These are phyloP conservation scores for Lyophyllum semitale DNA, from an alignment of 768 basidiomycete species.

Conservation along the genomic window DNA sequence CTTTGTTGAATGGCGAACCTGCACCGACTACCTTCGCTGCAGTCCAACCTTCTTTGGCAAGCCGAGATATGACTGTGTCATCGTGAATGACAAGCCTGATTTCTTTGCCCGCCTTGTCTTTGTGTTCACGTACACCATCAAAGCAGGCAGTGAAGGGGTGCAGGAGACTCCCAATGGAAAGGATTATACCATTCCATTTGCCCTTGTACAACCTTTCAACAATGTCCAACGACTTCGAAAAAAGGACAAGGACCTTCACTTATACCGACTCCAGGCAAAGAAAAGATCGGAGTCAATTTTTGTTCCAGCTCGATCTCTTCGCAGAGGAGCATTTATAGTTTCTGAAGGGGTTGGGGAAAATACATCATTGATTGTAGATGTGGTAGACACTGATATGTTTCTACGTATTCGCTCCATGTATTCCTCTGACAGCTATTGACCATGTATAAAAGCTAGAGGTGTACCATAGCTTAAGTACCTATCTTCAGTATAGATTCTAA, in stretches of 20 bases:
- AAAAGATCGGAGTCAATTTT: no score
- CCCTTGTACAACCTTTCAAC: neutral
- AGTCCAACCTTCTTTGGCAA: neutral
- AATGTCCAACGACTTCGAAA: neutral
- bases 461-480: no score
- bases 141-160: no score
- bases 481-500: no score
- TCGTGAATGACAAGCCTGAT: neutral
- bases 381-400: constrained; percentile 11
- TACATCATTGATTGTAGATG: neutral
- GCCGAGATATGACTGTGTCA: neutral
- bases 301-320: neutral
- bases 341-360: neutral
- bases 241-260: constrained; percentile 3
- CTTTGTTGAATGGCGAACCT: neutral
- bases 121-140: neutral
- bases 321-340: neutral
- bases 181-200: neutral
- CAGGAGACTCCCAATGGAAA: neutral
- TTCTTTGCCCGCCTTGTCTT: neutral
- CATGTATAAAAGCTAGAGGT: no score
- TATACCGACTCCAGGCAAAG: neutral
- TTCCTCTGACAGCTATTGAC: no score
- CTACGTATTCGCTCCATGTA: neutral
- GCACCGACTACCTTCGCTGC: neutral